Conservation (phyloP, 2,329 filamentous ascomycete species). For the Penicillium janthinellum region DNA sequence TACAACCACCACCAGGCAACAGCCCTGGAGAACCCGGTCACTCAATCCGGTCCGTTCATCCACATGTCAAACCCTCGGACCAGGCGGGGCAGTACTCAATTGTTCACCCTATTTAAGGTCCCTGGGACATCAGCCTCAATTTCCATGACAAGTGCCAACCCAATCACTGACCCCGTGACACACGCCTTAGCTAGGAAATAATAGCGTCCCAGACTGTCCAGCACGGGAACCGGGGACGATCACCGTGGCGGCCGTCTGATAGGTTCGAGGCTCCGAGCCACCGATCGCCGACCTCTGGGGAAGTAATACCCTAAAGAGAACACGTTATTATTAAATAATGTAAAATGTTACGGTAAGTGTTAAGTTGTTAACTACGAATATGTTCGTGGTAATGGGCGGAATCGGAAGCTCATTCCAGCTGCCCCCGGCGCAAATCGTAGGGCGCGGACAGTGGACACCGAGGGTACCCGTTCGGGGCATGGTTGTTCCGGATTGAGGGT, state of each 20-base stretch:
- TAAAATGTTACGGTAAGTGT: no score
- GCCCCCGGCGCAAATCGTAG: background rate
- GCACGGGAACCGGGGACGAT: background rate
- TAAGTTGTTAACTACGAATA: no score
- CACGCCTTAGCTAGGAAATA: no score
- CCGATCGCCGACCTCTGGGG: constrained; percentile 13
- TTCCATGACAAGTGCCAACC: constrained; percentile 3
- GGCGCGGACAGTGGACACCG: background rate
- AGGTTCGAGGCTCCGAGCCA: constrained; percentile 11
- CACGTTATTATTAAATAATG: no score
- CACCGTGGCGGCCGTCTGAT: constrained; percentile 7
- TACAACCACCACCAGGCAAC: background rate
- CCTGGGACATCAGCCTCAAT: background rate
- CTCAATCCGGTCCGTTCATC: background rate
- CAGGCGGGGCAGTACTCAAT: background rate
- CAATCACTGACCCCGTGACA: no score
- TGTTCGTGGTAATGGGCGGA: no score
- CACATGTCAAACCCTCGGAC: background rate
- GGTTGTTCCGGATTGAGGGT: background rate
- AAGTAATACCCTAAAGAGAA: no score
- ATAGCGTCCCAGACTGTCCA: background rate
- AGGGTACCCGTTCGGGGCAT: background rate
- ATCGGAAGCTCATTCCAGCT: background rate
- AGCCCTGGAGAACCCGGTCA: background rate
- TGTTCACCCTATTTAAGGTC: background rate